Base-by-base conservation (phyloP, 495 filamentous ascomycete species). In the Aspergillus ostianus region DNA sequence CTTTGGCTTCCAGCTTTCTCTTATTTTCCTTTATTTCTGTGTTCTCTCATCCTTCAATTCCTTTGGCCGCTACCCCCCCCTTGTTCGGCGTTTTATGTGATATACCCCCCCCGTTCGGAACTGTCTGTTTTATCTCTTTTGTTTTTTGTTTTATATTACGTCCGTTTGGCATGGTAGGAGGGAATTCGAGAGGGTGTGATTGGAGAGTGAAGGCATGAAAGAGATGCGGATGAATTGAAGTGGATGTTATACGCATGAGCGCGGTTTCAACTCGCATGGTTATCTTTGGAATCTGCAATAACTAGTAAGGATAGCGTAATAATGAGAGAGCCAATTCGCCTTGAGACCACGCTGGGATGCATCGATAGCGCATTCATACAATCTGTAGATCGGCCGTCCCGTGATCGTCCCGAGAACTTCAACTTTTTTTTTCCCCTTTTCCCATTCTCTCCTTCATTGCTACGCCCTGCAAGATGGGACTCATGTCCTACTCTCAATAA, bases 61-160 rank as follows among this genome's bases (percentile, higher is more conserved):
- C 60, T 54, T 53, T 64, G 48, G 41, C 19, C 26, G 47, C 50
- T 56, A 30, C 23, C 59, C 8, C 61, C 61, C 59, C 59, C 48
- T 55, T 56, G 55, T 64, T 62, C 67, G 76, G 74, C 74, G 74
- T 78, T 78, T 67, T 58, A 73, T 76, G 72, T 75, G 76, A 78
- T 78, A 78, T 78, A 78, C 76, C 76, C 75, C 70, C 71, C 62
- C 27, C 15, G 50, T 66, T 65, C 68, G 62, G 60, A 59, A 61
- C 66, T 67, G 50, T 51, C 44, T 46, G 56, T 32, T 18, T 56
- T 55, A 15, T 10, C 19, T 50, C 15, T 61, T 49, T 18, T 57
- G 29, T 21, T 47, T 49, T 58, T 23, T 53, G 6, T 51, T 48
- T 23, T 56, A 27, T 13, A 23, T n/a, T 51, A 19, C 26, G 17